Evolutionary conservation across 768 basidiomycete species (phyloP), one percentile per base, ranked within the genome.

Genomic region (Agaricus blazei): DNA sequence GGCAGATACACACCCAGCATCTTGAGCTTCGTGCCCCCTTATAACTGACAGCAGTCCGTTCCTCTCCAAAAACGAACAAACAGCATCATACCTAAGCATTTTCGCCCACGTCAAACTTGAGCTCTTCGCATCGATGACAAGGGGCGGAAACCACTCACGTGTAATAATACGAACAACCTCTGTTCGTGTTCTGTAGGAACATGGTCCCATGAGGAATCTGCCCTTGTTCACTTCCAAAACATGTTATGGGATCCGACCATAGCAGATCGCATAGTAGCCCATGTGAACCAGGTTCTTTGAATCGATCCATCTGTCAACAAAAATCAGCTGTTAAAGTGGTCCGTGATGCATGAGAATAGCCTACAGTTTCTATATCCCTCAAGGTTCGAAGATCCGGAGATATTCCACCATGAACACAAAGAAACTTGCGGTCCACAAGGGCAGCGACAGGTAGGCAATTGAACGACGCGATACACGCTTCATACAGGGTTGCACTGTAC

Each of bases 361-460:
- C 57, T 42, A 65, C 59, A n/a, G 59, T 56, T 19, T 64, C 59
- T 9, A 71, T 56, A 54, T 99, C 96, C 34, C 84, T 82, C 3
- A 99, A 75, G 5, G 82, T 84, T 43, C 85, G 72, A 1, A 99
- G 78, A 60, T 90, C 85, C 0, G 97, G 97, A 0, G 91, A 93
- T 37, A 99, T 79, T 3, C 97, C 97, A 2, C 97, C 97, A 62
- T 98, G 97, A 2, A 98, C 93, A 65, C 96, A 98, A 69, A 99
- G 89, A 76, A 99, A 98, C 64, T 93, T 90, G 59, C 84, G 80
- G 68, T 99, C 97, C 69, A 99, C 90, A 55, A 98, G 75, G 6
- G 93, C 97, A 0, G 93, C 81, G 34, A 99, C 73, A 2, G 97
- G 97, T 4, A 99, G 78, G 24, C 91, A 86, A 64, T 86, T 88